Base-by-base conservation (phyloP, 441 rosid genomes). In the Isatis lusitanica region DNA sequence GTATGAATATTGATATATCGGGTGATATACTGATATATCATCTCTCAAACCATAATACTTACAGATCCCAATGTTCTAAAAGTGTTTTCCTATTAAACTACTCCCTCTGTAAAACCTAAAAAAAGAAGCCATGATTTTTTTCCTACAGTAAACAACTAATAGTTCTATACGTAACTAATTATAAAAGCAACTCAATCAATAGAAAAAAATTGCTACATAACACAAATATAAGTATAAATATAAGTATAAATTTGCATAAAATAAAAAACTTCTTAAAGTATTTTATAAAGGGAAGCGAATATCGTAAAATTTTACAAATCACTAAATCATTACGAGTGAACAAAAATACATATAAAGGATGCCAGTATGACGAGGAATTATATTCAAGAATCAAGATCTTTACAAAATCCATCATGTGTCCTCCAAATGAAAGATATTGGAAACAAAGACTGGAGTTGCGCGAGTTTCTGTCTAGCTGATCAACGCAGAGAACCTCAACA, bases 311-410 rank as follows among this genome's bases (percentile, higher is more conserved):
- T 44, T 7, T 44, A 16, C 21, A 42, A 46, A 46, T 16, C 11
- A 33, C 59, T 30, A 57, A 43, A 42, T 57, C 24, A 4, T 44
- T 57, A 18, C 65, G 51, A 69, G 46, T 69, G 12, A 70, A 48
- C 40, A 26, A 16, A 26, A 60, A 70, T 6, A 61, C 15, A 48
- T 11, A 30, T 11, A 30, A 55, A 30, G 11, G 26, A 70, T 9
- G 16, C 26, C 24, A 18, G 7, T 31, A 31, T 13, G 39, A 58
- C 17, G 35, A 58, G 46, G 4, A 21, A 31, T 43, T 31, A 46
- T 44, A 17, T 44, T 38, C 16, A 58, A 13, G 17, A 17, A 33
- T 38, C 16, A 58, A 13, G 17, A 59, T 46, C 74, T 57, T 46
- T 33, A 58, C 28, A 46, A 36, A 59, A 58, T 35, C 11, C 7